phyloP scores from a whole-genome alignment of 164 flowering plant genomes.

The Tetrastigma voinierianum region DNA sequence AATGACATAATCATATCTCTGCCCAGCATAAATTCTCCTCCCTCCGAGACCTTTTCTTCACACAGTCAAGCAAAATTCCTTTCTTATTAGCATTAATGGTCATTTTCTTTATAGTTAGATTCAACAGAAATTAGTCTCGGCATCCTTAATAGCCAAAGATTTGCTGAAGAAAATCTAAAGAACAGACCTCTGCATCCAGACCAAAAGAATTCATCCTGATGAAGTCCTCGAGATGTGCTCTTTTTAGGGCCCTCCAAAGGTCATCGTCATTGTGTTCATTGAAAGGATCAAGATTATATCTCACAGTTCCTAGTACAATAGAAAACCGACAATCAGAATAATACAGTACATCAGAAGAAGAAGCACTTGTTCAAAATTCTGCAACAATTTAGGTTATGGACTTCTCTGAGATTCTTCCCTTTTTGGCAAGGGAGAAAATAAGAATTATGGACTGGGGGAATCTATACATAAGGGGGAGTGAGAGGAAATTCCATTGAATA shows the following conservation, averaged over 20 bases:
- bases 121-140: no score
- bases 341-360: neutral
- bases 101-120: no score
- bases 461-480: no score
- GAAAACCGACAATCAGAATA: neutral
- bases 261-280: constrained; percentile 86
- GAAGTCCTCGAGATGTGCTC: constrained; percentile 91
- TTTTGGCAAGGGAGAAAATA: no score
- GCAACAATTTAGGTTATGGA: no score
- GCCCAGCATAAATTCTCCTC: constrained; percentile 68
- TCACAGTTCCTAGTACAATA: constrained; percentile 69
- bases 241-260: constrained; percentile 93
- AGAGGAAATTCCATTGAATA: no score
- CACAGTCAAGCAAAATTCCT: constrained; percentile 1
- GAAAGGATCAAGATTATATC: constrained; percentile 95
- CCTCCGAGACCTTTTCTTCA: constrained; percentile 58
- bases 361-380: no score
- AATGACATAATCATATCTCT: constrained; percentile 56
- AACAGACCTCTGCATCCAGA: constrained; percentile 82
- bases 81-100: no score
- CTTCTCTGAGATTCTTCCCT: no score
- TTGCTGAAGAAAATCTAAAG: neutral
- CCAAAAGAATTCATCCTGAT: constrained; percentile 77
- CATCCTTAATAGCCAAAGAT: no score
- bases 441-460: no score